Percentiles rank a stretch among this genome's conserved stretches.
Evolutionary conservation across 176 grass and related monocot species (phyloP).

Genomic region (Paspalum notatum): DNA sequence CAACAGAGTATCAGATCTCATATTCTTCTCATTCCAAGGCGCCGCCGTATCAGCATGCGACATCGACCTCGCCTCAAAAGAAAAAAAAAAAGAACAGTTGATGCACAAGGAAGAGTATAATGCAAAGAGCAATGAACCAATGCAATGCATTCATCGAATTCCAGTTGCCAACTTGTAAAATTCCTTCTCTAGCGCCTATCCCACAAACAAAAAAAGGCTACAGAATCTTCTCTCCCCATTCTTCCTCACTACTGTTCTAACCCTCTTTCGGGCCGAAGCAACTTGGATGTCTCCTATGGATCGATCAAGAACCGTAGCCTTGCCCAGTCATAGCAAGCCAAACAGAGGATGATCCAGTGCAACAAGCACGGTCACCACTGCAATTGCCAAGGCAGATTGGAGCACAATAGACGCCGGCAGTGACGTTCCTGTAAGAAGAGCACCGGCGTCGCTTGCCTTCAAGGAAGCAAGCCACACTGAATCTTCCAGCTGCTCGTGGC

Average conservation of each 20-base stretch:
- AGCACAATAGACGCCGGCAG: constrained; percentile 9
- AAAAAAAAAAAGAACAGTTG: neutral
- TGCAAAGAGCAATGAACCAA: constrained; percentile 5
- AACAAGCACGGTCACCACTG: constrained; percentile 39
- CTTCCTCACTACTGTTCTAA: constrained; percentile 29
- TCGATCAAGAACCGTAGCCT: constrained; percentile 29
- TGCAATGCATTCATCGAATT: constrained; percentile 5
- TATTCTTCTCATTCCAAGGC: constrained; percentile 16
- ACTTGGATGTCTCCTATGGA: constrained; percentile 25
- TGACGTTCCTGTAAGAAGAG: neutral
- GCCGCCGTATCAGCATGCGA: neutral
- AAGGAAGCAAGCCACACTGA: constrained; percentile 71
- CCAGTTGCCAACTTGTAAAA: constrained; percentile 23
- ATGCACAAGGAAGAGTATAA: constrained; percentile 33
- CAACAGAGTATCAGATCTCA: constrained; percentile 6
- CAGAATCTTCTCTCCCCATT: constrained; percentile 15
- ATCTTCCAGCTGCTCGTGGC: constrained; percentile 73
- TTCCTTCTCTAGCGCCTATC: constrained; percentile 33
- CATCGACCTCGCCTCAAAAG: neutral
- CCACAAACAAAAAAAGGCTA: constrained; percentile 46
- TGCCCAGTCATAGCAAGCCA: constrained; percentile 24
- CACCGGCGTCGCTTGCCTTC: constrained; percentile 35
- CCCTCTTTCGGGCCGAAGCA: constrained; percentile 34
- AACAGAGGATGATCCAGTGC: constrained; percentile 5
- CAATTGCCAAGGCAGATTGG: constrained; percentile 37